phyloP scores from a whole-genome alignment of 257 asterid species.

The Asclepias syriaca region DNA sequence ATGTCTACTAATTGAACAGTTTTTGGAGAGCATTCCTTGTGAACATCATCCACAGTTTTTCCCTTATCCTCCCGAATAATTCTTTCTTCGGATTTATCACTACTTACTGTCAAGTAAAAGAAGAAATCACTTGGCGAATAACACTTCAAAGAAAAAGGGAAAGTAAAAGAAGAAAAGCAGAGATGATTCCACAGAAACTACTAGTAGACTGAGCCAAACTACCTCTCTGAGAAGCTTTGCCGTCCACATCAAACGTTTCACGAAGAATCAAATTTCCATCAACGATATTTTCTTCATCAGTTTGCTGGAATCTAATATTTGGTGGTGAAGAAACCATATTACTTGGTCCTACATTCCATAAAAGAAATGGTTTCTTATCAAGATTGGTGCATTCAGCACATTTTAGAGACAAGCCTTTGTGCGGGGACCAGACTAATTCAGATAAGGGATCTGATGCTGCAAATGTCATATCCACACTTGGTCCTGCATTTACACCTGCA shows the following conservation, averaged over 20 bases:
- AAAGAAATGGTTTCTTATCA: conserved; percentile 30
- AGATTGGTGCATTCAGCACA: conserved; percentile 33
- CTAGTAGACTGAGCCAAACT: conserved; percentile 7
- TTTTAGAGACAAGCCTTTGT: conserved; percentile 52
- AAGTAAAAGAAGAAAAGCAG: not conserved
- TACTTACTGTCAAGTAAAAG: conserved; percentile 28
- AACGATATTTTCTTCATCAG: conserved; percentile 22
- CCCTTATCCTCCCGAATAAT: conserved; percentile 12
- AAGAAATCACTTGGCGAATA: conserved; percentile 5
- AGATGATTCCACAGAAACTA: conserved; percentile 1
- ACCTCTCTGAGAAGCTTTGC: conserved; percentile 13
- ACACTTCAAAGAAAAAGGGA: not conserved
- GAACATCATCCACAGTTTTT: conserved; percentile 9
- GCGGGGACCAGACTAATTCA: conserved; percentile 76
- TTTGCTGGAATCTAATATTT: conserved; percentile 23
- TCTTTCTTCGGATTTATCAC: conserved; percentile 20
- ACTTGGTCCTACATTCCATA: conserved; percentile 36
- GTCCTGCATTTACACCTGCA: conserved; percentile 89
- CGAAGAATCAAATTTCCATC: conserved; percentile 19
- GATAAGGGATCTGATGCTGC: conserved; percentile 58
- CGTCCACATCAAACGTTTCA: conserved; percentile 10
- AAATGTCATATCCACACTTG: conserved; percentile 38
- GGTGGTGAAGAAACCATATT: conserved; percentile 24
- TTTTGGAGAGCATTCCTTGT: conserved; percentile 19
- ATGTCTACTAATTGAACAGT: conserved; percentile 11